These are phyloP conservation scores for Luvunga scandens DNA, from an alignment of 345 rosid species.

Conservation along the genomic window DNA sequence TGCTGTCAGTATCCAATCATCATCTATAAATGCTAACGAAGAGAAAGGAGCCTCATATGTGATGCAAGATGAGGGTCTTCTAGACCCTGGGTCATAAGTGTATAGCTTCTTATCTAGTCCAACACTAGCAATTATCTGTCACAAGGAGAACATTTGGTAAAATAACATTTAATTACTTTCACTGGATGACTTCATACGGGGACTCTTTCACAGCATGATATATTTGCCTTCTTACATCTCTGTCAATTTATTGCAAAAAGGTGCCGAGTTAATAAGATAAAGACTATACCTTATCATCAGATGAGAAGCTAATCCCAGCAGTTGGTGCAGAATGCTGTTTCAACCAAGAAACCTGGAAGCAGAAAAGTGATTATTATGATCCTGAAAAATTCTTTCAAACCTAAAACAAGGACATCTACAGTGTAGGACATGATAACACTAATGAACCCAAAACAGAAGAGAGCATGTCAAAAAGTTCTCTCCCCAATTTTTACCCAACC, in stretches of 20 bases:
- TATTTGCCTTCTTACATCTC: not conserved
- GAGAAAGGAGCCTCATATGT: constrained; percentile 93
- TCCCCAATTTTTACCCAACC: not conserved
- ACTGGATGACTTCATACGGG: not conserved
- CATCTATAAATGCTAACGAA: constrained; percentile 94
- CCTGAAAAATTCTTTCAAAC: not conserved
- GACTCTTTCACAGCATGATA: constrained; percentile 8
- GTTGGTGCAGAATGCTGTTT: constrained; percentile 98
- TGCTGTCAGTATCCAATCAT: constrained; percentile 86
- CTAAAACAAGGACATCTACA: not conserved
- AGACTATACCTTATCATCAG: constrained; percentile 79
- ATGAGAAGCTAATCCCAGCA: constrained; percentile 91
- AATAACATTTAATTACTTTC: constrained; percentile 6
- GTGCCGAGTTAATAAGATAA: constrained; percentile 6
- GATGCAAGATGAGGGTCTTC: constrained; percentile 67
- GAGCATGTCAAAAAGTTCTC: not conserved
- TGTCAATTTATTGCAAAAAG: not conserved
- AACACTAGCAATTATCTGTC: constrained; percentile 87
- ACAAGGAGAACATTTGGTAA: constrained; percentile 14
- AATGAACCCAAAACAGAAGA: not conserved
- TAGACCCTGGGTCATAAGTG: constrained; percentile 82
- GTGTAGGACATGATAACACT: not conserved
- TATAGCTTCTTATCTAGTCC: constrained; percentile 96
- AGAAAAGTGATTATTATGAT: constrained; percentile 13
- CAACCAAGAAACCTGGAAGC: constrained; percentile 79